Conservation (phyloP, 129 eudicot species). For the Apium graveolens region DNA sequence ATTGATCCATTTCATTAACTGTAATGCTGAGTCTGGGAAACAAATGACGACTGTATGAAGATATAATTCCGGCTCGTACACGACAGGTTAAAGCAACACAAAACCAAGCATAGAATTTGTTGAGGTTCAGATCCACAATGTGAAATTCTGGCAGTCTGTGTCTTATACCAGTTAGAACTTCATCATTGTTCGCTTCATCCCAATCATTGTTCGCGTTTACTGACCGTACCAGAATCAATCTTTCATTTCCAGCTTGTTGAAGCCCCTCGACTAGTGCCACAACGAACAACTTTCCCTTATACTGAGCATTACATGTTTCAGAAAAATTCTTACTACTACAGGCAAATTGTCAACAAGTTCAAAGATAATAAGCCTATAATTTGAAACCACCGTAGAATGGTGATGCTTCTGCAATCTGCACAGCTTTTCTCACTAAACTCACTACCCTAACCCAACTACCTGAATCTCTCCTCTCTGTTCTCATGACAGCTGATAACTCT, state of each 20-base stretch:
- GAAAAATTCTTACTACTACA: constrained; percentile 27
- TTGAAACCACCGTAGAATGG: constrained; percentile 29
- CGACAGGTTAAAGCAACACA: no score
- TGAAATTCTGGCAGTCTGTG: no score
- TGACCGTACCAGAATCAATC: no score
- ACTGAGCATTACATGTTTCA: constrained; percentile 19
- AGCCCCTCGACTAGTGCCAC: constrained; percentile 17
- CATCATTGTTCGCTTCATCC: no score
- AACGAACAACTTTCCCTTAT: constrained; percentile 24
- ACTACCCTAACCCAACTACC: constrained; percentile 37
- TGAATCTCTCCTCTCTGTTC: constrained; percentile 29
- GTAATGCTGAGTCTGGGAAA: no score
- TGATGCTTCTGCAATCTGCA: constrained; percentile 47
- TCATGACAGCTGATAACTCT: constrained; percentile 46
- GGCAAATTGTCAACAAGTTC: constrained; percentile 39
- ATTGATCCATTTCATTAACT: no score
- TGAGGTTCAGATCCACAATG: no score
- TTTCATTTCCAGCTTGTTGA: neutral
- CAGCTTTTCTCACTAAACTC: constrained; percentile 40
- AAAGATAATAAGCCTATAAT: constrained; percentile 30
- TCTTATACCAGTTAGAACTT: no score
- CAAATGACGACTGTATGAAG: no score
- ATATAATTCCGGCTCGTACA: no score
- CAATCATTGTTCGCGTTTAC: no score
- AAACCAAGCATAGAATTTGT: no score